These are phyloP conservation scores for Cercophora newfieldiana DNA, from an alignment of 495 filamentous ascomycete genomes.

Conservation along the genomic window DNA sequence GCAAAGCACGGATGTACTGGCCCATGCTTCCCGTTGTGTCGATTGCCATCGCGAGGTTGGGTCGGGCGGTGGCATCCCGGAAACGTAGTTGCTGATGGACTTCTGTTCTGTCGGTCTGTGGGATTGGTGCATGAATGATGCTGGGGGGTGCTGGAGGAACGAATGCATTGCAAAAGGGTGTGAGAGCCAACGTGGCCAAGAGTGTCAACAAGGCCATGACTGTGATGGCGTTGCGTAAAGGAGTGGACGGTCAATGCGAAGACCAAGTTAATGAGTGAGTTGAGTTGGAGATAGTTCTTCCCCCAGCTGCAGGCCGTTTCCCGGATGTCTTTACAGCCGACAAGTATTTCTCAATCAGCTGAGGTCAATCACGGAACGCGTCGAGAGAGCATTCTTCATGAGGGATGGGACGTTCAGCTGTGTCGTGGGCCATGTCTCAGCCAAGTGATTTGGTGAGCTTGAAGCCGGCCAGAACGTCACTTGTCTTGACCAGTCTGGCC, in stretches of 20 bases:
- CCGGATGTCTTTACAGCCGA: too few species aligned
- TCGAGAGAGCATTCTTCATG: not conserved
- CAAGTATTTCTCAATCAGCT: not conserved
- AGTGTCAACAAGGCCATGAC: not conserved
- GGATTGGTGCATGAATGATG: not conserved
- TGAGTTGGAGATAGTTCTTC: not conserved
- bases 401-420: not conserved
- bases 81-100: not conserved
- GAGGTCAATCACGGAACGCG: not conserved
- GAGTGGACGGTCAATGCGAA: not conserved
- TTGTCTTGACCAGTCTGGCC: not conserved
- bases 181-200: not conserved
- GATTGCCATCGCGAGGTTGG: constrained; percentile 7
- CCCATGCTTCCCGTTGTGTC: constrained; percentile 21
- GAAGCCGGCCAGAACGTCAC: not conserved
- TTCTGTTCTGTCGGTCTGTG: not conserved
- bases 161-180: not conserved
- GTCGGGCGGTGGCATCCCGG: not conserved
- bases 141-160: not conserved
- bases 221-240: not conserved
- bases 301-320: too few species aligned
- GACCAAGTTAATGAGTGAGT: constrained; percentile 1
- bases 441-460: not conserved
- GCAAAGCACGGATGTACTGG: constrained; percentile 1
- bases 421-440: not conserved